Base-by-base conservation (phyloP, 2,329 filamentous ascomycete species). In the Fusarium camptoceras region DNA sequence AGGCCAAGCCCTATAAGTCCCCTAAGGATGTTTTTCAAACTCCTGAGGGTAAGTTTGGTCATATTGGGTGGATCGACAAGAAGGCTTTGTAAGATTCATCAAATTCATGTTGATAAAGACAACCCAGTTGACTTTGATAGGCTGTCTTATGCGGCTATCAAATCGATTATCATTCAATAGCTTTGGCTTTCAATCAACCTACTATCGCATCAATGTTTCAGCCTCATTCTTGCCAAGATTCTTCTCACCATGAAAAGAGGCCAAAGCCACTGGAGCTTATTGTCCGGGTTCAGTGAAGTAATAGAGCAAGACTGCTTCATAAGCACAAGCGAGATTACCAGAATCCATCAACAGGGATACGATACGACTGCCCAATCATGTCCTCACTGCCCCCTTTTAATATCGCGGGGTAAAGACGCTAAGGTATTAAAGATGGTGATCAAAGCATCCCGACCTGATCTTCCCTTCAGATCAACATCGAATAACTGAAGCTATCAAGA, bases 1-100 rank as follows among this genome's bases (percentile, higher is more conserved):
- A 70, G 42, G 78, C 71, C 4, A 71, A 57, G 66, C 73, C 75
- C 15, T 80, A 78, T 8, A 41, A 41, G 16, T 49, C 51, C 5
- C 68, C 70, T 8, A 22, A 24, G 12, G 63, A 70, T 44, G 68
- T 73, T 3, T 73, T 73, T 20, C 64, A 66, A 25, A 72, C 66
- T 9, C 57, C 66, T 3, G 63, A 68, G 4, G 70, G 69, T 1
- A 59, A 56, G 39, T 64, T 67, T 55, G 65, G 61, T 0, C 34
- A 63, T 24, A 47, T 62, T 14, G 16, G 39, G 11, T 72, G 70
- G 70, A 70, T 72, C 43, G 70, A 72, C 20, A 48, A 51, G 18
- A 63, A 56, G 8, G 66, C 51, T 5, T 25, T 69, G 46, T 68
- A 54, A 27, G 49, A 15, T 20, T 11, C 22, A 8, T 37, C 30